Conservation (phyloP, 2,329 filamentous ascomycete genomes). For the Diaporthe ampelina region DNA sequence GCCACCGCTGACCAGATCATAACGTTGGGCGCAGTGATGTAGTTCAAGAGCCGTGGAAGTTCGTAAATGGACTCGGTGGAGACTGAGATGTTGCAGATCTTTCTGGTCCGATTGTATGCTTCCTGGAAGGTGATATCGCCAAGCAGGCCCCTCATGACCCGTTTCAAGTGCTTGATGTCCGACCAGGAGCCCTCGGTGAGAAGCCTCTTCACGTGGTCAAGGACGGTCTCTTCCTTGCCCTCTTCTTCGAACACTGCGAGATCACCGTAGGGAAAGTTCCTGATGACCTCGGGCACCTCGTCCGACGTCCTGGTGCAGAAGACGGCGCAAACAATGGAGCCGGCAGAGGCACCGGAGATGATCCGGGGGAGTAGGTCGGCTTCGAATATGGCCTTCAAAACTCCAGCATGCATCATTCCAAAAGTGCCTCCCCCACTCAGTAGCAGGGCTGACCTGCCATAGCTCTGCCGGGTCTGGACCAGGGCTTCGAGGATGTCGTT, state of each 20-base stretch:
- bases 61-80: constrained; percentile 91
- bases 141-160: constrained; percentile 84
- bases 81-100: constrained; percentile 94
- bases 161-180: constrained; percentile 84
- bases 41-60: constrained; percentile 88
- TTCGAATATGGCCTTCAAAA: constrained; percentile 85
- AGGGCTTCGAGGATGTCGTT: constrained; percentile 76
- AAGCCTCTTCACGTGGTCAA: constrained; percentile 79
- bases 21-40: constrained; percentile 93
- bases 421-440: constrained; percentile 90
- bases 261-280: constrained; percentile 83
- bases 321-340: constrained; percentile 87
- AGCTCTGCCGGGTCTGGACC: constrained; percentile 81
- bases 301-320: constrained; percentile 84
- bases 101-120: constrained; percentile 92
- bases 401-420: constrained; percentile 92
- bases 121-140: constrained; percentile 96
- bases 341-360: constrained; percentile 89
- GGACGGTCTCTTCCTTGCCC: constrained; percentile 69
- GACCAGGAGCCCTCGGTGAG: constrained; percentile 88
- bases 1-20: constrained; percentile 97
- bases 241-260: constrained; percentile 82
- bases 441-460: constrained; percentile 86
- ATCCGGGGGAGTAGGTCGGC: constrained; percentile 83
- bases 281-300: constrained; percentile 79